Percentiles rank a stretch among this genome's conserved stretches.
phyloP scores from a whole-genome alignment of 768 basidiomycete genomes.

The Mycena haematopus region DNA sequence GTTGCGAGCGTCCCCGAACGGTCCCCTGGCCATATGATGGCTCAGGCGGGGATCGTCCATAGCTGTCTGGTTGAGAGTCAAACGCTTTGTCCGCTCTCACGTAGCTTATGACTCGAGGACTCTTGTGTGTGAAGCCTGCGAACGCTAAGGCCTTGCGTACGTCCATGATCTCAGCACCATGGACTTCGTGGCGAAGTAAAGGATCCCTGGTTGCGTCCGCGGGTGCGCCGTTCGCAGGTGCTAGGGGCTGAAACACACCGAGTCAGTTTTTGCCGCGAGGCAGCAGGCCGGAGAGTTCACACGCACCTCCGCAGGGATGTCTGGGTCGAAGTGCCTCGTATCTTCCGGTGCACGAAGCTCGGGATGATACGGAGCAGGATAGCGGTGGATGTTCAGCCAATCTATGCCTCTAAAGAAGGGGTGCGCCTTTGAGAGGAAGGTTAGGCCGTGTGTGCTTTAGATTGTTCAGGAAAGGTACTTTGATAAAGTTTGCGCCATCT shows the following conservation, averaged over 20 bases:
- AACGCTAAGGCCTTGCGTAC: conserved; percentile 92
- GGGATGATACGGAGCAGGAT: conserved; percentile 88
- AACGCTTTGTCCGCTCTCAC: conserved; percentile 77
- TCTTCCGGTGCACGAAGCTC: conserved; percentile 83
- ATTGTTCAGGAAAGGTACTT: conserved; percentile 52
- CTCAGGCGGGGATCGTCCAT: conserved; percentile 41
- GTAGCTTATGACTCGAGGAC: conserved; percentile 80
- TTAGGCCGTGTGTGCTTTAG: conserved; percentile 2
- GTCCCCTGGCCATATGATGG: conserved; percentile 44
- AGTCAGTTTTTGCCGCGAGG: conserved; percentile 37
- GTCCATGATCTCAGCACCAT: conserved; percentile 87
- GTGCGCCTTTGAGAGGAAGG: conserved; percentile 61
- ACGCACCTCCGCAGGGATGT: conserved; percentile 88
- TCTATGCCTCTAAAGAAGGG: conserved; percentile 93
- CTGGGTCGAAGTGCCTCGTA: conserved; percentile 93
- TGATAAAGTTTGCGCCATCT: conserved; percentile 92
- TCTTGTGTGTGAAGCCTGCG: conserved; percentile 91
- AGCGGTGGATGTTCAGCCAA: conserved; percentile 85
- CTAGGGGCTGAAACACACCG: conserved; percentile 75
- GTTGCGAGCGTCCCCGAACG: conserved; percentile 68
- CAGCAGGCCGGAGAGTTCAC: conserved; percentile 32
- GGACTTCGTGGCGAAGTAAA: conserved; percentile 81
- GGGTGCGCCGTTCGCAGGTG: conserved; percentile 85
- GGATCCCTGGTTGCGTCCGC: conserved; percentile 90
- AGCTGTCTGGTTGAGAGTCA: conserved; percentile 59